Evolutionary conservation across 129 eudicot genomes (phyloP).

Genomic region (Dittrichia graveolens): DNA sequence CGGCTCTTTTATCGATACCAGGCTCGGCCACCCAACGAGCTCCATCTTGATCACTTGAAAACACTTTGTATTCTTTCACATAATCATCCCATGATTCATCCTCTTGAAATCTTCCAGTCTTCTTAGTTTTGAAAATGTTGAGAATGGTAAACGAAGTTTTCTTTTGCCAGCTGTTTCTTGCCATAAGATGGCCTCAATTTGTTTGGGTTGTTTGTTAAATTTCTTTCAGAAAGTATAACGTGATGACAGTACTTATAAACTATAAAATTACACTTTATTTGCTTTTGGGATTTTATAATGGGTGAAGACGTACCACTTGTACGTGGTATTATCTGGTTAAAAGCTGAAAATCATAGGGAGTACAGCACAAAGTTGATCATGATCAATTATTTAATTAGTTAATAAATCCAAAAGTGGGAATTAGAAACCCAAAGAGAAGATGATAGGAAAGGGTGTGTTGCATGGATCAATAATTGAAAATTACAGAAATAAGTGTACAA

Average conservation of each 20-base stretch:
- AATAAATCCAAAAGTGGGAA: too few species aligned
- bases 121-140: slow-evolving; percentile 40
- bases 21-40: slow-evolving; percentile 47
- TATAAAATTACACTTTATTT: slow-evolving; percentile 4
- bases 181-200: slow-evolving; percentile 32
- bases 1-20: slow-evolving; percentile 42
- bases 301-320: slow-evolving; percentile 21
- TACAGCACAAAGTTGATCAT: slow-evolving; percentile 17
- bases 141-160: slow-evolving; percentile 35
- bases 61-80: slow-evolving; percentile 30
- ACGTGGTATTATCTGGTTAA: slow-evolving; percentile 4
- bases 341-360: slow-evolving; percentile 17
- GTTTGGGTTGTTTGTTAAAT: neutral
- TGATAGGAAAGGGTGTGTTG: too few species aligned
- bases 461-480: too few species aligned
- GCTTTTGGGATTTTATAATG: slow-evolving; percentile 4
- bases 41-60: slow-evolving; percentile 45
- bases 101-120: slow-evolving; percentile 26
- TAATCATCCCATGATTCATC: slow-evolving; percentile 29
- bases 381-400: slow-evolving; percentile 1
- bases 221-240: slow-evolving; percentile 6
- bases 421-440: too few species aligned
- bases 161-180: slow-evolving; percentile 37
- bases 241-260: slow-evolving; percentile 19
- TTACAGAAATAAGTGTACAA: too few species aligned